Percentiles rank a stretch among this genome's conserved stretches.
These are phyloP conservation scores for Entomophthora muscae DNA, from an alignment of 371 early-diverging fungal genomes.

Conservation along the genomic window DNA sequence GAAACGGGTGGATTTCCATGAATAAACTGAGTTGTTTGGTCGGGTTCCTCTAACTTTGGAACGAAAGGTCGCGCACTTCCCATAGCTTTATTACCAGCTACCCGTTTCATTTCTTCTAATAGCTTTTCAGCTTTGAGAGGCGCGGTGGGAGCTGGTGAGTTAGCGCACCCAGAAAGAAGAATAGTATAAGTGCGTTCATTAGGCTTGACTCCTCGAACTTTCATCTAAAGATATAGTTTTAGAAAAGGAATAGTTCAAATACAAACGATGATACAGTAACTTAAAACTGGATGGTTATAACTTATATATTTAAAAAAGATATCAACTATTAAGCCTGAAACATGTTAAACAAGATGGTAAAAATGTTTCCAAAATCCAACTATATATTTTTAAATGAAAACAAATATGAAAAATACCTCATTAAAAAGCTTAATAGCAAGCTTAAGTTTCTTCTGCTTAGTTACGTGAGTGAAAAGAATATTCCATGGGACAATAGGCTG, in stretches of 20 bases:
- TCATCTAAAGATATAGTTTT: too few species aligned
- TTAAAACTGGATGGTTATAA: too few species aligned
- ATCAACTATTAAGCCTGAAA: too few species aligned
- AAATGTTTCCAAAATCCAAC: too few species aligned
- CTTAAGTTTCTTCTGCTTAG: not conserved
- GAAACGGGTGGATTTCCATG: not conserved
- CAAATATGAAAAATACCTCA: not conserved
- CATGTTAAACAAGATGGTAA: too few species aligned
- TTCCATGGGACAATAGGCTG: constrained; percentile 4
- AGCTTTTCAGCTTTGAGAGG: not conserved
- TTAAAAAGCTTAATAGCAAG: not conserved
- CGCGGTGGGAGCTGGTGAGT: not conserved
- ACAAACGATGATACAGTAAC: too few species aligned
- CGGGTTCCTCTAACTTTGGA: not conserved
- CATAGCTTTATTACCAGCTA: not conserved
- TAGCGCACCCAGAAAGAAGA: not conserved
- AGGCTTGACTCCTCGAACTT: not conserved
- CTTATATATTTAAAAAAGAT: too few species aligned
- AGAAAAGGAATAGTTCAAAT: too few species aligned
- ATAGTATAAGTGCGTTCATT: not conserved
- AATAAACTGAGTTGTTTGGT: not conserved
- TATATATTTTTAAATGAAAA: too few species aligned
- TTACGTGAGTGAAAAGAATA: not conserved
- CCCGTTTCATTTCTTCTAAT: not conserved
- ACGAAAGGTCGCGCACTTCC: not conserved